A percentile compares a stretch with the other conserved stretches of the same genome.
These are phyloP conservation scores for Cornus suecica DNA, from an alignment of 148 eudicot genomes.

Conservation along the genomic window DNA sequence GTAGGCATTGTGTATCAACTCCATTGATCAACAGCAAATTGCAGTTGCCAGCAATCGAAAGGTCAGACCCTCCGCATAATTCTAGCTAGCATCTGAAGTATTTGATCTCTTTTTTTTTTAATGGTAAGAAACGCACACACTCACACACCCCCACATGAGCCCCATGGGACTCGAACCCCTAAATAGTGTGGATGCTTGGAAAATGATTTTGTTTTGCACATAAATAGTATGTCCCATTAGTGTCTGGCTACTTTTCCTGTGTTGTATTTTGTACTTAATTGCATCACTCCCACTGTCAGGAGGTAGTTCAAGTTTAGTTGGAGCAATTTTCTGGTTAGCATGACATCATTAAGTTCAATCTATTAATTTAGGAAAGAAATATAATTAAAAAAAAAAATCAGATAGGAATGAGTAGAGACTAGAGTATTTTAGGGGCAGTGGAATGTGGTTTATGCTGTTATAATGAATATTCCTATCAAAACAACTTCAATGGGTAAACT, in stretches of 20 bases:
- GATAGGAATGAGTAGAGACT: neutral
- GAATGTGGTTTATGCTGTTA: neutral
- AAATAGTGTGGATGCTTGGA: neutral
- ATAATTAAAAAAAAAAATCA: too few relatives aligned
- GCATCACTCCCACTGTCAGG: neutral
- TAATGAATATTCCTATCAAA: neutral
- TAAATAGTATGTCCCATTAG: neutral
- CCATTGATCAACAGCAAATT: constrained; percentile 65
- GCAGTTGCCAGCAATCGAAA: constrained; percentile 84
- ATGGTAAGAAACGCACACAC: too few relatives aligned
- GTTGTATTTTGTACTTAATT: constrained; percentile 4
- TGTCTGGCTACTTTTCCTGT: neutral
- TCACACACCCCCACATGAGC: too few relatives aligned
- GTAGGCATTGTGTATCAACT: constrained; percentile 92
- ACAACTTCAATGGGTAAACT: neutral
- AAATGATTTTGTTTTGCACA: neutral
- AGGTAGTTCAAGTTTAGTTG: neutral
- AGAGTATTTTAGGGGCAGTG: neutral
- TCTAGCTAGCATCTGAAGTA: constrained; percentile 3
- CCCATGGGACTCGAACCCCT: too few relatives aligned
- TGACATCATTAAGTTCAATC: neutral
- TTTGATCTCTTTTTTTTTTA: too few relatives aligned
- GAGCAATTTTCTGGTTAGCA: neutral
- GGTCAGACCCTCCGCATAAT: constrained; percentile 37
- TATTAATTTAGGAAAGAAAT: too few relatives aligned